Evolutionary conservation across 2,329 filamentous ascomycete genomes (phyloP), one percentile per base, ranked within the genome.

Genomic region (Diaporthe vexans): DNA sequence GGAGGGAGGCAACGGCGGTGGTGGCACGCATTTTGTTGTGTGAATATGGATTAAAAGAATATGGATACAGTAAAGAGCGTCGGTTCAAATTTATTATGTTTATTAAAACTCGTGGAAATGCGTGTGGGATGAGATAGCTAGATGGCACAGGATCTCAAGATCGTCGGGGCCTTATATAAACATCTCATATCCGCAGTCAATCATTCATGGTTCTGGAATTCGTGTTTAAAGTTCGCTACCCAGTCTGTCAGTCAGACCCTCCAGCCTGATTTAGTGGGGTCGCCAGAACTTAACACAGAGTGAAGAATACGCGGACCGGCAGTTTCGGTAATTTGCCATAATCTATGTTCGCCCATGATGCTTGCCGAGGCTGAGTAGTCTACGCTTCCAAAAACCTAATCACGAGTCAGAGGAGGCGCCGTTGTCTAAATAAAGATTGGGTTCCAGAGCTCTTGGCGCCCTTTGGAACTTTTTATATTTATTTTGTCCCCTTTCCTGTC

Each of bases 311-410:
- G 11, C 24, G 8, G 6, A 37, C 7, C 61, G 61, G 46, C 13
- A 26, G 46, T 52, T 26, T 19, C 61, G 61, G 61, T 67, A 67
- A 67, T 52, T 67, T 52, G 29, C 11, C n/a, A 52, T 37, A 17
- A 52, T 52, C 37, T 52, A 52, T 52, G 21, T 19, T 33, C 24
- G 46, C 29, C 46, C 61, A 37, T 37, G 61, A 67, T 67, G 61
- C 61, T 67, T 52, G 46, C 61, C 21, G 46, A 19, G 61, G 61
- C 46, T 67, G 61, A 37, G 61, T 52, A 52, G n/a, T 26, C 10
- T 26, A n/a, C 21, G 26, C 21, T 1, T 3, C 24, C 19, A 1
- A 29, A 52, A 37, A 19, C 7, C 51, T 67, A 67, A 67, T 37
- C 21, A 26, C 61, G 46, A 67, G 46, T 52, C 61, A 67, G 0